Evolutionary conservation across 768 basidiomycete species (phyloP).

Genomic region (Mrakia frigida): DNA sequence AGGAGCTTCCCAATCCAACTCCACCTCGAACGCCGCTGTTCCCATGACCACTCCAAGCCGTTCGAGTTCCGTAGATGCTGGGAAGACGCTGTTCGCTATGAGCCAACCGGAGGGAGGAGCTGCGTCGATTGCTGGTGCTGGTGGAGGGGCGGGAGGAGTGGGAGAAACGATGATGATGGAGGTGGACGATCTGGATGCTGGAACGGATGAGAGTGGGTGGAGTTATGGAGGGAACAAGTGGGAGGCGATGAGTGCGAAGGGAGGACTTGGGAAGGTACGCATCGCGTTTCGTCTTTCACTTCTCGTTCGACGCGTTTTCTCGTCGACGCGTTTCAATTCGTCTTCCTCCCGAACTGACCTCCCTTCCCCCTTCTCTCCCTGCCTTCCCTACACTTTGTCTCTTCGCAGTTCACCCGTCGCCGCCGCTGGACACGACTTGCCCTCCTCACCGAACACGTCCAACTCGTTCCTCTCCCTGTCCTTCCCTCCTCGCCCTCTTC

Average conservation of each 20-base stretch:
- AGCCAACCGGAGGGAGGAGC: constrained; percentile 17
- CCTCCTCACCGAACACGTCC: constrained; percentile 26
- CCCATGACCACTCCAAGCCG: not conserved
- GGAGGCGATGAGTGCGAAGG: constrained; percentile 68
- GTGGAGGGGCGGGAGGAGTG: not conserved
- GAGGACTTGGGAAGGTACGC: constrained; percentile 71
- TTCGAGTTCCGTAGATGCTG: not conserved
- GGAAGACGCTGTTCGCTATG: constrained; percentile 35
- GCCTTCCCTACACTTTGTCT: not conserved
- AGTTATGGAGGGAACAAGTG: constrained; percentile 93
- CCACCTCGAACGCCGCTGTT: too few relatives aligned
- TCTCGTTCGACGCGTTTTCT: too few relatives aligned
- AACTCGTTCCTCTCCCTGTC: constrained; percentile 7
- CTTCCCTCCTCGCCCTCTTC: constrained; percentile 1
- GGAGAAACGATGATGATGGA: constrained; percentile 20
- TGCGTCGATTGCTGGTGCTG: not conserved
- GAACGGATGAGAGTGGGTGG: constrained; percentile 84
- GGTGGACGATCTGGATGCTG: constrained; percentile 32
- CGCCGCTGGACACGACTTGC: constrained; percentile 29
- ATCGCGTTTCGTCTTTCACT: not conserved
- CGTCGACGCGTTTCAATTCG: too few relatives aligned
- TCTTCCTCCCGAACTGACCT: not conserved
- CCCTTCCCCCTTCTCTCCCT: not conserved
- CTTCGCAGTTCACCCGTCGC: constrained; percentile 27
- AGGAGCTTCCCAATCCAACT: not conserved